Percentiles rank a stretch among this genome's conserved stretches.
phyloP scores from a whole-genome alignment of 805 yeast genomes.

The Hyphopichia homilentoma region DNA sequence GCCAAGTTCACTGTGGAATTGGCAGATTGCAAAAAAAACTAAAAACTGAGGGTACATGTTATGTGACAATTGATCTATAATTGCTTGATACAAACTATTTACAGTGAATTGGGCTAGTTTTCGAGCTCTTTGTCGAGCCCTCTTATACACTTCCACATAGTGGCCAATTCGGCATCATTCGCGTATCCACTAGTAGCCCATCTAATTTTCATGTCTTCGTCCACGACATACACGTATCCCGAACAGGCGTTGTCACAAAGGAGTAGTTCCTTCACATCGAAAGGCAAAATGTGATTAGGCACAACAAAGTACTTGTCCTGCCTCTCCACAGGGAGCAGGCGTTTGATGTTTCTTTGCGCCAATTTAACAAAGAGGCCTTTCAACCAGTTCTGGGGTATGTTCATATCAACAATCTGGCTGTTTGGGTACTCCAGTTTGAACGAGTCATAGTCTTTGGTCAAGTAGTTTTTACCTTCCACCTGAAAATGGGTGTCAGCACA shows the following conservation, averaged over 20 bases:
- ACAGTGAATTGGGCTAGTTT: too few species aligned
- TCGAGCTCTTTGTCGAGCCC: conserved; percentile 51
- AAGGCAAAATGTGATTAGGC: conserved; percentile 55
- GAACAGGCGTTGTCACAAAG: conserved; percentile 71
- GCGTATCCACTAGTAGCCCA: conserved; percentile 93
- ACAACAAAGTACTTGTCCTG: conserved; percentile 60
- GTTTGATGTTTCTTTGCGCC: conserved; percentile 40
- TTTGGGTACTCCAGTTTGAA: conserved; percentile 44
- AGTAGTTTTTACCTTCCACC: conserved; percentile 38
- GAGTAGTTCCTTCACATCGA: conserved; percentile 54
- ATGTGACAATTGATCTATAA: too few species aligned
- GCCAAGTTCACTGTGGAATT: too few species aligned
- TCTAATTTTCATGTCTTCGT: conserved; percentile 67
- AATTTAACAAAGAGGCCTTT: conserved; percentile 63
- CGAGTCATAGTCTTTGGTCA: conserved; percentile 32
- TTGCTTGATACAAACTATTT: too few species aligned
- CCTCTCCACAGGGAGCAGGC: conserved; percentile 43
- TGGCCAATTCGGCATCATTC: conserved; percentile 55
- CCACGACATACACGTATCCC: conserved; percentile 81
- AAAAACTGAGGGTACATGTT: too few species aligned
- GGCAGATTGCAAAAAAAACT: too few species aligned
- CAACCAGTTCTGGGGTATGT: conserved; percentile 67
- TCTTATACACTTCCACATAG: conserved; percentile 62
- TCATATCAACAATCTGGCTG: conserved; percentile 72
- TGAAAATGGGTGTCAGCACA: conserved; percentile 61